A percentile compares a stretch with the other conserved stretches of the same genome.
Evolutionary conservation across 305 asterid genomes (phyloP).

Genomic region (Nicotiana rustica): DNA sequence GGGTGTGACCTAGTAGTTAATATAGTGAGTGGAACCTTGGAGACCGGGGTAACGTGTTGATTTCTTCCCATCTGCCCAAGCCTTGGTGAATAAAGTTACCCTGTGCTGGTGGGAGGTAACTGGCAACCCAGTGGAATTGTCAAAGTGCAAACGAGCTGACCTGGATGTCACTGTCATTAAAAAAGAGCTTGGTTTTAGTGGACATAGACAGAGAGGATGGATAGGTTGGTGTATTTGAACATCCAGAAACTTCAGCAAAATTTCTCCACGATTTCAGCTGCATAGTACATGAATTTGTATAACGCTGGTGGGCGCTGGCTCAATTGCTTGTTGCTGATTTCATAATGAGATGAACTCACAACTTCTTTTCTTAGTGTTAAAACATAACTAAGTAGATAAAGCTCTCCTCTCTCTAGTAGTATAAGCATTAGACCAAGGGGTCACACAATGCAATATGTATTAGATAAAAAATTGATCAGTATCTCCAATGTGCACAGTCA

Average conservation of each 20-base stretch:
- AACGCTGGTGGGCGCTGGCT: background rate
- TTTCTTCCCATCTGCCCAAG: background rate
- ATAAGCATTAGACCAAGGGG: background rate
- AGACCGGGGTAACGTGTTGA: background rate
- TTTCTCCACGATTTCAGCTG: background rate
- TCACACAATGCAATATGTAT: conserved; percentile 3
- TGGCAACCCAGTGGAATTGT: background rate
- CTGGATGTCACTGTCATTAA: background rate
- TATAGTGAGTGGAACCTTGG: background rate
- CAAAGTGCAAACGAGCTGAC: background rate
- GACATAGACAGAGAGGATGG: background rate
- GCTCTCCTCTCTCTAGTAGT: background rate
- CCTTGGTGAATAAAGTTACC: background rate
- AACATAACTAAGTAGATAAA: background rate
- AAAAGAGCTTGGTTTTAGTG: conserved; percentile 7
- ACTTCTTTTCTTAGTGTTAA: background rate
- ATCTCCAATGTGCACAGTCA: background rate
- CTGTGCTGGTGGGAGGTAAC: background rate
- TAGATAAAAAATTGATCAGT: background rate
- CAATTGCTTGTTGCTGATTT: conserved; percentile 10
- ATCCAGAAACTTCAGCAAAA: background rate
- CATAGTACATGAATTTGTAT: background rate
- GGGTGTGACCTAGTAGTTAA: background rate
- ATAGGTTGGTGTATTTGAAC: background rate
- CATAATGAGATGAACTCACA: background rate